Base-by-base conservation (phyloP, 176 grass and related monocot species). In the Ensete ventricosum region DNA sequence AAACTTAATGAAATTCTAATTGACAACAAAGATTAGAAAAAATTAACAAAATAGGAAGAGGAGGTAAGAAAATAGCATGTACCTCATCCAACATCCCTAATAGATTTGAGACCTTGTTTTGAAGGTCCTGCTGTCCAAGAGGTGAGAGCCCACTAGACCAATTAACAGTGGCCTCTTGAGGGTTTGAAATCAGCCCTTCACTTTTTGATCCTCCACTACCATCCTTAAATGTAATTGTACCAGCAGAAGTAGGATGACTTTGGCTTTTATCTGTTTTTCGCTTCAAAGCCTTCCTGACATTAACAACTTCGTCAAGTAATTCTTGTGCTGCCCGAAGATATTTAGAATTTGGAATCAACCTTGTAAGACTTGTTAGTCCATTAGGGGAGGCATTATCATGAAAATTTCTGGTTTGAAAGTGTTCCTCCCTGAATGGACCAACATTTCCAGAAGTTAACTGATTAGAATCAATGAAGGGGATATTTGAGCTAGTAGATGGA, bases 81-180 rank as follows among this genome's bases (percentile, higher is more conserved):
- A 99, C 96, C 96, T 99, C 91, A 91, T 95, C 91, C 73, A 95
- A 76, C 96, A 99, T 99, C 3, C 73, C 81, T 60, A 99, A 82
- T 58, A 99, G 88, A 75, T 99, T 94, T 2, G 84, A 86, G 86
- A 95, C 77, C 79, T 95, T 99, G 82, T 89, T 91, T 76, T 95
- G 96, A 73, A 99, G 86, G 63, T 99, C 96, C 79, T 99, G 96
- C 78, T 86, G 95, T 81, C 89, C 96, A 75, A 84, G 86, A 4
- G 79, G 74, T 9, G 86, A 86, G 84, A 99, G 75, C 76, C 95
- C 96, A 71, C 75, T 72, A 80, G 77, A 74, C 0, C 29, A 84
- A 82, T 85, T 77, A 34, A 73, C 83, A 72, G 60, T 74, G 67
- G 85, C 82, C 73, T 87, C 95, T 57, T 75, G 84, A 29, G 81